Evolutionary conservation across 2,329 filamentous ascomycete genomes (phyloP).

Genomic region (Capronia coronata): DNA sequence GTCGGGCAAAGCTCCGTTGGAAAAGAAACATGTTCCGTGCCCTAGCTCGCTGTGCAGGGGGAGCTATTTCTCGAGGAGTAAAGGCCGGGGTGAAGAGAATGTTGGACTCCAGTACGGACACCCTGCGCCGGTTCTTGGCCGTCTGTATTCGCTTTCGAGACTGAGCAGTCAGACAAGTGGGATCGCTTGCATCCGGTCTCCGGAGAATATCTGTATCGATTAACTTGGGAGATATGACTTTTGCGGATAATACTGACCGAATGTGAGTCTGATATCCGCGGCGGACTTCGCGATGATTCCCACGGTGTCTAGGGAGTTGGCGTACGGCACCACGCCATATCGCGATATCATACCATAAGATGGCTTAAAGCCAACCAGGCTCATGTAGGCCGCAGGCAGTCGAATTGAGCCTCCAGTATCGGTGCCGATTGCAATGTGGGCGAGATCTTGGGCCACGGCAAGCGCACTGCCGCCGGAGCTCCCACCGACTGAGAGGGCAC

Average conservation of each 20-base stretch:
- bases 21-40: neutral
- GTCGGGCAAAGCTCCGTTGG: conserved; percentile 31
- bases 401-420: conserved; percentile 89
- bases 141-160: conserved; percentile 43
- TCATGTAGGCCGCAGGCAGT: conserved; percentile 80
- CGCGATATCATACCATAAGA: conserved; percentile 83
- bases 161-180: conserved; percentile 58
- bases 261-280: conserved; percentile 48
- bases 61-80: neutral
- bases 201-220: conserved; percentile 44
- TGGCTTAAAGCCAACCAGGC: conserved; percentile 79
- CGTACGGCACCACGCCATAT: conserved; percentile 82
- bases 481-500: conserved; percentile 64
- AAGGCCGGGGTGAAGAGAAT: conserved; percentile 1
- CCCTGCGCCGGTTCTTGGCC: conserved; percentile 11
- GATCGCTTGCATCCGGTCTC: conserved; percentile 62
- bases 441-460: conserved; percentile 50
- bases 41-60: neutral
- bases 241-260: conserved; percentile 30
- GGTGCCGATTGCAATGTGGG: conserved; percentile 66
- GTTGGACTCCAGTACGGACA: conserved; percentile 2
- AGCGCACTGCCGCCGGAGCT: conserved; percentile 93
- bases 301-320: conserved; percentile 87
- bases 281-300: conserved; percentile 62
- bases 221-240: conserved; percentile 30